Percentiles rank a stretch among this genome's conserved stretches.
Conservation (phyloP, 2,329 filamentous ascomycete genomes). For the Colletotrichum somersetense region DNA sequence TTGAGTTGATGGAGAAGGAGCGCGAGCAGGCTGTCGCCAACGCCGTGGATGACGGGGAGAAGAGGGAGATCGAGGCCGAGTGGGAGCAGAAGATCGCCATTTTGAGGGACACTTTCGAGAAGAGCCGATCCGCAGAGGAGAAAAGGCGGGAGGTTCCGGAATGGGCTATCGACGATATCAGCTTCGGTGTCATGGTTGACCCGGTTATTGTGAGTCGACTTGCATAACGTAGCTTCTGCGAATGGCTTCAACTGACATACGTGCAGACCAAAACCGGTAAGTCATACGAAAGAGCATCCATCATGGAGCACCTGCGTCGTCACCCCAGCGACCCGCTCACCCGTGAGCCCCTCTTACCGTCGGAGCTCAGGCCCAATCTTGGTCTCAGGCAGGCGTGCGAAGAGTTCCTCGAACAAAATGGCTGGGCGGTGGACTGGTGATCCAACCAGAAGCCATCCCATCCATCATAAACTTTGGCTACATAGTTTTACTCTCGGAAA, state of each 20-base stretch:
- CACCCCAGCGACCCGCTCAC: conserved; percentile 86
- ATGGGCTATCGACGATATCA: conserved; percentile 82
- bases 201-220: conserved; percentile 66
- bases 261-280: conserved; percentile 83
- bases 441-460: neutral
- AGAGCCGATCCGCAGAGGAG: conserved; percentile 58
- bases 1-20: conserved; percentile 63
- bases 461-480: neutral
- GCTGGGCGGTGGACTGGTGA: conserved; percentile 93
- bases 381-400: conserved; percentile 84
- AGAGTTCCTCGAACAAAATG: conserved; percentile 87
- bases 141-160: conserved; percentile 75
- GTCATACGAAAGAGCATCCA: conserved; percentile 88
- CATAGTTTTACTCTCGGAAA: neutral
- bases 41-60: conserved; percentile 61
- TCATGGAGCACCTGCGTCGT: conserved; percentile 86
- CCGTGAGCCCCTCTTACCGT: conserved; percentile 75
- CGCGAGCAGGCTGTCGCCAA: conserved; percentile 57
- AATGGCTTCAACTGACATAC: conserved; percentile 33
- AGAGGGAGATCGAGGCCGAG: conserved; percentile 61
- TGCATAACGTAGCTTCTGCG: neutral
- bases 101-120: conserved; percentile 65
- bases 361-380: conserved; percentile 85
- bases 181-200: conserved; percentile 80
- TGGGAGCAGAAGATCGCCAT: conserved; percentile 60